phyloP scores from a whole-genome alignment of 139 green algal species.

The Coccomyxa sp. region DNA sequence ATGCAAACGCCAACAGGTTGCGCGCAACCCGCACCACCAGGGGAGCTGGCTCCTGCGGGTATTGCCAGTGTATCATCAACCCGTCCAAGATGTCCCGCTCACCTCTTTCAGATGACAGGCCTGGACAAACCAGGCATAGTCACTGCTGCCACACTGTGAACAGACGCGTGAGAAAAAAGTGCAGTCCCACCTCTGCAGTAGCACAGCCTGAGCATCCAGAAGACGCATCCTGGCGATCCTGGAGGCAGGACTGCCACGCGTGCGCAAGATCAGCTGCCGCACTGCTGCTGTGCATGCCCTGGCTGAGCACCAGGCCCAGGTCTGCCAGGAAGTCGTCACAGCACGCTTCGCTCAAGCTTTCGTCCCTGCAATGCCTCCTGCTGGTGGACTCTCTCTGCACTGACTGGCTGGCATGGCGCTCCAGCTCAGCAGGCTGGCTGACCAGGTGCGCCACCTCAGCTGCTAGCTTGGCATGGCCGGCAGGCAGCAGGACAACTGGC shows the following conservation, averaged over 20 bases:
- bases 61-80: neutral
- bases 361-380: too few relatives aligned
- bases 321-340: slow-evolving; percentile 7
- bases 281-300: neutral
- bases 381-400: neutral
- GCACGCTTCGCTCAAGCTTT: neutral
- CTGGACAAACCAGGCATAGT: too few relatives aligned
- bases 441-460: neutral
- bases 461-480: neutral
- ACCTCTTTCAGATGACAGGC: neutral
- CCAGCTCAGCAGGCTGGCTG: slow-evolving; percentile 5
- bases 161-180: neutral
- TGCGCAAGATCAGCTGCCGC: neutral
- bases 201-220: neutral
- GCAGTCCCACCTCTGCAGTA: neutral
- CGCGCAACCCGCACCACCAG: neutral
- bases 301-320: slow-evolving; percentile 1
- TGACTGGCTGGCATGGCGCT: neutral
- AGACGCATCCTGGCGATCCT: neutral
- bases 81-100: neutral
- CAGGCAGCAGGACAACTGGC: slow-evolving; percentile 6
- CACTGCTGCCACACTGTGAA: neutral
- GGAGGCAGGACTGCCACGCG: neutral
- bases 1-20: slow-evolving; percentile 6
- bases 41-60: neutral